Evolutionary conservation across 1,284 basidiomycete genomes (phyloP).

Genomic region (Leucoagaricus sp.): DNA sequence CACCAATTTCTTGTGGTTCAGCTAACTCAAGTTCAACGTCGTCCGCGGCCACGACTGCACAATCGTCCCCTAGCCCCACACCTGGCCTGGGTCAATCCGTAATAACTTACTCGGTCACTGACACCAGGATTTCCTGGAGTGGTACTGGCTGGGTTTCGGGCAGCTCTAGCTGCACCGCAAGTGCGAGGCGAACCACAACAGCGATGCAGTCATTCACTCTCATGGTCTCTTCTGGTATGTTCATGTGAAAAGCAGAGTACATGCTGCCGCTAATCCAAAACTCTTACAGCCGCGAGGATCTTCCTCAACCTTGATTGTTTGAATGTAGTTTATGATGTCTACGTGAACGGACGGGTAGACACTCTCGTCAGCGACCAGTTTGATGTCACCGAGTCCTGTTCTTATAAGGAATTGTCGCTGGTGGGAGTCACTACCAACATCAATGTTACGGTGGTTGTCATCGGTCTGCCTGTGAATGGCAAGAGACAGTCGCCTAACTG

Average conservation of each 20-base stretch:
- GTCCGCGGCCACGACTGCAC: neutral
- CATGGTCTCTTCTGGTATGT: constrained; percentile 13
- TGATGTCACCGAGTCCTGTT: neutral
- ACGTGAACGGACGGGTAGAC: constrained; percentile 1
- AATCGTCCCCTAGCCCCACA: neutral
- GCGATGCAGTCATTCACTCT: constrained; percentile 11
- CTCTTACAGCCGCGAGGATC: constrained; percentile 3
- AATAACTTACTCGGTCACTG: neutral
- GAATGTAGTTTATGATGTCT: constrained; percentile 12
- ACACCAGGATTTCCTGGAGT: constrained; percentile 5
- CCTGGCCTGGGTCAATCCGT: neutral
- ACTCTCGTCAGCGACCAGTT: neutral
- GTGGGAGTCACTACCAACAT: neutral
- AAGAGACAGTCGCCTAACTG: constrained; percentile 6
- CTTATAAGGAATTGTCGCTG: neutral
- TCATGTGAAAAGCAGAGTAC: neutral
- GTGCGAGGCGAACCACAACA: constrained; percentile 9
- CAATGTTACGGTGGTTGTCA: constrained; percentile 11
- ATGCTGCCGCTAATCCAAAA: neutral
- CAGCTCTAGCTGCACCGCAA: constrained; percentile 1
- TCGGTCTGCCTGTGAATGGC: neutral
- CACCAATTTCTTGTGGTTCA: too few relatives aligned
- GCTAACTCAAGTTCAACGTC: neutral
- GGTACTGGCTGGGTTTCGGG: neutral
- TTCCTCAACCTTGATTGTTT: constrained; percentile 11